phyloP scores from a whole-genome alignment of 257 asterid genomes.

The Plantago elongata region DNA sequence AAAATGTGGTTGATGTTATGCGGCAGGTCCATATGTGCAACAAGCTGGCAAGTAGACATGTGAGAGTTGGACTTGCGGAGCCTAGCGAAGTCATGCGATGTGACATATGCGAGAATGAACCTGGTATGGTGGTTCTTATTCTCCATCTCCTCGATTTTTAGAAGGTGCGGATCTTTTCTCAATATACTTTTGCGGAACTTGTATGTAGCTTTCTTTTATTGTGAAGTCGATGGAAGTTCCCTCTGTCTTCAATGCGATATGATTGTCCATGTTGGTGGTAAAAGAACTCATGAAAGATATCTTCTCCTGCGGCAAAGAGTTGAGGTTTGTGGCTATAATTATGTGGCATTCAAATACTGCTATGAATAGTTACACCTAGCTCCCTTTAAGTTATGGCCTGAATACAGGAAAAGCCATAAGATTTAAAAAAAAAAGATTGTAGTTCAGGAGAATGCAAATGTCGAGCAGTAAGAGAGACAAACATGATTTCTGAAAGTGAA shows the following conservation, averaged over 20 bases:
- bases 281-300: constrained; percentile 92
- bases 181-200: constrained; percentile 16
- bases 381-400: no score
- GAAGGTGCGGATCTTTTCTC: constrained; percentile 17
- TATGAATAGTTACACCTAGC: no score
- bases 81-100: constrained; percentile 78
- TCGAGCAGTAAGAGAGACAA: no score
- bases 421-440: no score
- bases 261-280: constrained; percentile 92
- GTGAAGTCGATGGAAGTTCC: constrained; percentile 93
- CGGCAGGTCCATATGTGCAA: constrained; percentile 88
- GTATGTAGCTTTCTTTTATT: constrained; percentile 86
- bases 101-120: constrained; percentile 88
- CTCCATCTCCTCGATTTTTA: constrained; percentile 20
- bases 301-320: constrained; percentile 88
- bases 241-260: constrained; percentile 93
- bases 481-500: no score
- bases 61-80: constrained; percentile 87
- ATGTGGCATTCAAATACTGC: no score
- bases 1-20: constrained; percentile 1
- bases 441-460: no score
- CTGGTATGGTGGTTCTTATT: constrained; percentile 51
- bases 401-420: not conserved
- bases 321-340: constrained; percentile 64
- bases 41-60: constrained; percentile 92